Base-by-base conservation (phyloP, 176 grass and related monocot species). In the Cenchrus purpureus region DNA sequence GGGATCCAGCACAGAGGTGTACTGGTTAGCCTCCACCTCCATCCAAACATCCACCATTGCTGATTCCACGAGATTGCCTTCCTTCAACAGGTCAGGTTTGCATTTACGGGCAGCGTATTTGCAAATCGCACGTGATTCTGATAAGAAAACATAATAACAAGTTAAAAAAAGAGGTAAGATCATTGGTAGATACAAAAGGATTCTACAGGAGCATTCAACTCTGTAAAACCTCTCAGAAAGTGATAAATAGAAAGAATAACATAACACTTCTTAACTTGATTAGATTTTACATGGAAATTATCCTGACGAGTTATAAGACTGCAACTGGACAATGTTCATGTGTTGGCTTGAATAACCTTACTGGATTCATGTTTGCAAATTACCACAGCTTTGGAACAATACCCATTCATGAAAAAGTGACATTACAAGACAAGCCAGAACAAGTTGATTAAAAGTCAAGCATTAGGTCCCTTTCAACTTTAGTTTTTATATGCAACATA, bases 11-110 rank as follows among this genome's bases (percentile, higher is more conserved):
- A 44, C 69, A 49, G 82, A 25, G 5, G 72, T 87, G 79, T 88
- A 95, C 74, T 92, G 90, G 5, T 95, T 81, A 15, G 90, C 82
- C 78, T 95, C 93, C 79, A 88, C 90, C 70, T 92, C 93, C 22
- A 86, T 45, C 93, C 93, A 95, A 60, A 92, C 82, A 79, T 95
- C 87, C 28, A 95, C 90, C 69, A 92, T 49, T 10, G 93, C 83
- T 10, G 85, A 71, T 71, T 95, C 85, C 56, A 48, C 64, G 20
- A 86, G 82, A 76, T 11, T 63, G 28, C 82, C 75, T 5, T 84
- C 79, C 74, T 85, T 80, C 63, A 95, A 75, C 40, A 95, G 87
- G 37, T 92, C 90, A 1, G 84, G 70, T 45, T 92, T 95, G 85
- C 83, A 85, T 83, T 95, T 92, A 52, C 82, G 87, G 63, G 76